Percentiles rank a stretch among this genome's conserved stretches.
Evolutionary conservation across 306 rosid species (phyloP).

Genomic region (Dryas octopetala): DNA sequence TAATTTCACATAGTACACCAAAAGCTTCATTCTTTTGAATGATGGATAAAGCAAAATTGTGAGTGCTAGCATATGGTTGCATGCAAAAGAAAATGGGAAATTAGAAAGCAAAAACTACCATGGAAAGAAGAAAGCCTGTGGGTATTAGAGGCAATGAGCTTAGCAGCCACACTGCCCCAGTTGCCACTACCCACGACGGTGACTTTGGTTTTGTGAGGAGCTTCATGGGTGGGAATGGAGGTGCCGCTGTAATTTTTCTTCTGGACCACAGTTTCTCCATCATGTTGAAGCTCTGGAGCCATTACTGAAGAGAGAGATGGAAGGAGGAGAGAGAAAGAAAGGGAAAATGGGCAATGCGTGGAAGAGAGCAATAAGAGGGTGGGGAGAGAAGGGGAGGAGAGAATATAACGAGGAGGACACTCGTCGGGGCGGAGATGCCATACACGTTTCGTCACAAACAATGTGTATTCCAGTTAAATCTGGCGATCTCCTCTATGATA

Average conservation of each 20-base stretch:
- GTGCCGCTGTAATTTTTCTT: slow-evolving; percentile 6
- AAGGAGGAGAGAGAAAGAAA: neutral
- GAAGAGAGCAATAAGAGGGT: neutral
- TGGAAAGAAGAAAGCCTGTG: slow-evolving; percentile 53
- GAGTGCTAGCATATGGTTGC: neutral
- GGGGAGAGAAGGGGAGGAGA: slow-evolving; percentile 16
- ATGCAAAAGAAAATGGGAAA: slow-evolving; percentile 9
- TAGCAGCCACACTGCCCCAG: slow-evolving; percentile 94
- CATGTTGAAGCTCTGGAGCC: slow-evolving; percentile 55
- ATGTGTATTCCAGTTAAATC: slow-evolving; percentile 37
- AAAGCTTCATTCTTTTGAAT: slow-evolving; percentile 4
- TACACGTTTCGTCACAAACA: slow-evolving; percentile 58
- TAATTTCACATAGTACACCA: neutral
- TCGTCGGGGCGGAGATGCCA: slow-evolving; percentile 62
- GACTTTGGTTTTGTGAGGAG: slow-evolving; percentile 56
- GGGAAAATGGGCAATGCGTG: slow-evolving; percentile 16
- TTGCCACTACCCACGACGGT: slow-evolving; percentile 90
- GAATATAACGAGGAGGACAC: slow-evolving; percentile 17
- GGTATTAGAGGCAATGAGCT: slow-evolving; percentile 88
- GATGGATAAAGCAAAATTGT: neutral
- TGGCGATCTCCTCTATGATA: slow-evolving; percentile 50
- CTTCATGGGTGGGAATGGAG: slow-evolving; percentile 28
- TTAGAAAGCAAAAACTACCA: slow-evolving; percentile 37
- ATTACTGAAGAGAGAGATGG: slow-evolving; percentile 6
- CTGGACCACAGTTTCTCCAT: slow-evolving; percentile 23